A percentile compares a stretch with the other conserved stretches of the same genome.
Evolutionary conservation across 2,329 filamentous ascomycete species (phyloP).

Genomic region (Aspergillus hortae): DNA sequence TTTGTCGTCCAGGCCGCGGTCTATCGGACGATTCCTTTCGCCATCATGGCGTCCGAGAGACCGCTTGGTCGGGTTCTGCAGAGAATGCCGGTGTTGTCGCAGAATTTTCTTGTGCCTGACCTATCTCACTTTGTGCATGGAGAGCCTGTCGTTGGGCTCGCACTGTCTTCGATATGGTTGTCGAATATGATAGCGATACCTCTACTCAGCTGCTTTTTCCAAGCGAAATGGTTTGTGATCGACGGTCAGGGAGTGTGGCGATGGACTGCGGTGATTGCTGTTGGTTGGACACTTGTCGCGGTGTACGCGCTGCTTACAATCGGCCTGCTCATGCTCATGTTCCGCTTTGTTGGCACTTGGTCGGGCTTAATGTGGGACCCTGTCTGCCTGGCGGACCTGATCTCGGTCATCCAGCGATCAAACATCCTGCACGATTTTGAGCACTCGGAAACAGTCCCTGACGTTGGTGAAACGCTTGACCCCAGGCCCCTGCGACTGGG

Average conservation of each 20-base stretch:
- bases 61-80: conserved; percentile 61
- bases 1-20: conserved; percentile 71
- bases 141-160: conserved; percentile 63
- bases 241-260: conserved; percentile 61
- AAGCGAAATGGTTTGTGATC: conserved; percentile 60
- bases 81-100: conserved; percentile 56
- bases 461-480: conserved; percentile 49
- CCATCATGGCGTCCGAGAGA: conserved; percentile 66
- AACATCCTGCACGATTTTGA: conserved; percentile 73
- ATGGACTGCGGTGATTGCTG: conserved; percentile 74
- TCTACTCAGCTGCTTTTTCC: conserved; percentile 73
- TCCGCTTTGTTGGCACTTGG: conserved; percentile 61
- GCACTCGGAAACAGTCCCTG: conserved; percentile 59
- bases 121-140: conserved; percentile 66
- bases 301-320: conserved; percentile 67
- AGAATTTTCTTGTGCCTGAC: conserved; percentile 65
- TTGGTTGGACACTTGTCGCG: conserved; percentile 73
- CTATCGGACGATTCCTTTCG: conserved; percentile 74
- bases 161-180: conserved; percentile 70
- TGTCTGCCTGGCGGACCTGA: conserved; percentile 73
- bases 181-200: conserved; percentile 71
- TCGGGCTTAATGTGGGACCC: conserved; percentile 86
- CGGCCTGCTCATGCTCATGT: conserved; percentile 55
- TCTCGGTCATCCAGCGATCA: conserved; percentile 73
- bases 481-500: conserved; percentile 68